Conservation (phyloP, 177 flowering plant genomes). For the Telopea speciosissima region DNA sequence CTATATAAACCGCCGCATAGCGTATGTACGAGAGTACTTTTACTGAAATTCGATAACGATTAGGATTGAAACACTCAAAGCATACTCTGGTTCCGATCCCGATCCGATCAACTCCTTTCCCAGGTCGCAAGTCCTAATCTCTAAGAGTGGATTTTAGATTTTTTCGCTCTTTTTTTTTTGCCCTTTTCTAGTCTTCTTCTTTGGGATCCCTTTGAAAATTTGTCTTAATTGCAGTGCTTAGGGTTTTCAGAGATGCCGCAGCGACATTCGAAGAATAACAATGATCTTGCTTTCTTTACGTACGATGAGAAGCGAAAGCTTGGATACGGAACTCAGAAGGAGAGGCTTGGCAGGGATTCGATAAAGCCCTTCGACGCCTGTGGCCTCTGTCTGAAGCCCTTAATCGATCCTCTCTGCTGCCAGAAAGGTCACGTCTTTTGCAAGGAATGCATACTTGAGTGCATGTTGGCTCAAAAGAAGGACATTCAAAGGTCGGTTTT, state of each 20-base stretch:
- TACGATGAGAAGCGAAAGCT: constrained; percentile 94
- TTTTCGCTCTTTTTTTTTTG: no score
- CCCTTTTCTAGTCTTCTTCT: no score
- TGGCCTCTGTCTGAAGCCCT: constrained; percentile 79
- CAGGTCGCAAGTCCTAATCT: no score
- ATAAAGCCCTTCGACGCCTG: constrained; percentile 91
- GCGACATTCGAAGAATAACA: constrained; percentile 46
- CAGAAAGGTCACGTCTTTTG: constrained; percentile 90
- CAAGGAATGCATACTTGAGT: constrained; percentile 87
- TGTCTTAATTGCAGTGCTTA: neutral
- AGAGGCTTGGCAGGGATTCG: constrained; percentile 89
- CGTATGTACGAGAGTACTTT: no score
- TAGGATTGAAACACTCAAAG: no score
- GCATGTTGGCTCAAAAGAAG: constrained; percentile 85
- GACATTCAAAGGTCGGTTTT: constrained; percentile 77
- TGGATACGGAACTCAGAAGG: constrained; percentile 92
- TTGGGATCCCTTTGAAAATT: no score
- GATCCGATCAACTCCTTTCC: no score
- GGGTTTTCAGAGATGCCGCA: constrained; percentile 27
- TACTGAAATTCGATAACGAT: no score
- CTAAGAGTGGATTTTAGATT: no score
- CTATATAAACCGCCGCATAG: no score
- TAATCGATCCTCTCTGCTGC: constrained; percentile 79
- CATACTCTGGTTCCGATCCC: no score
- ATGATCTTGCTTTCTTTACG: constrained; percentile 93